These are phyloP conservation scores for Lepiota venenata DNA, from an alignment of 768 basidiomycete genomes.

Conservation along the genomic window DNA sequence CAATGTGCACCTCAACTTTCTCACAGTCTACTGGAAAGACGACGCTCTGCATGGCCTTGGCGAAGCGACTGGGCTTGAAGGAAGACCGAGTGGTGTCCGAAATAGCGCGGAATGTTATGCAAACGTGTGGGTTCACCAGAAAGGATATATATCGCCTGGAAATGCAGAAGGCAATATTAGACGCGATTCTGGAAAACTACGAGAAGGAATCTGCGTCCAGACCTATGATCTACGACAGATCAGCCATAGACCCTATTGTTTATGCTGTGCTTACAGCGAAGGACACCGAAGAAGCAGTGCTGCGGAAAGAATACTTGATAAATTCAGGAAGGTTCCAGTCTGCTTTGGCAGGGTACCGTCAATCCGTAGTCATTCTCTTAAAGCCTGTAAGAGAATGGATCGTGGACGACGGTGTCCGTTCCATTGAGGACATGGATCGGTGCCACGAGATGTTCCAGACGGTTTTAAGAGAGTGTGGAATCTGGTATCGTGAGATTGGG, in stretches of 20 bases:
- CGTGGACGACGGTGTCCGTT: slow-evolving; percentile 61
- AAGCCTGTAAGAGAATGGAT: slow-evolving; percentile 56
- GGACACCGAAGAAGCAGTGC: slow-evolving; percentile 31
- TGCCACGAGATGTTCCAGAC: slow-evolving; percentile 36
- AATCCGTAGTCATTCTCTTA: slow-evolving; percentile 51
- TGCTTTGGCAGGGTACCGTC: slow-evolving; percentile 39
- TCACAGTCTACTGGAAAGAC: slow-evolving; percentile 65
- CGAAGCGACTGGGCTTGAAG: slow-evolving; percentile 34
- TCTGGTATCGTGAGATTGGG: slow-evolving; percentile 45
- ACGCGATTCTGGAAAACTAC: slow-evolving; percentile 50
- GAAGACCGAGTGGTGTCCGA: slow-evolving; percentile 48
- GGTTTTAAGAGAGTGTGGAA: slow-evolving; percentile 36
- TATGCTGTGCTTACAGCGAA: slow-evolving; percentile 51
- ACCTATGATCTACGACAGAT: slow-evolving; percentile 46
- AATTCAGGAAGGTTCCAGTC: slow-evolving; percentile 35
- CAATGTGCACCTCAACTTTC: neutral
- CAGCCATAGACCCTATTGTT: slow-evolving; percentile 60
- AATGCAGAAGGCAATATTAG: slow-evolving; percentile 65
- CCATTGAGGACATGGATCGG: slow-evolving; percentile 42
- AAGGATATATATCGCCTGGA: slow-evolving; percentile 43
- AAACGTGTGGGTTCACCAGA: slow-evolving; percentile 47
- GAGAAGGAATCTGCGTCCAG: slow-evolving; percentile 18
- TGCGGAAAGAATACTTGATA: slow-evolving; percentile 32
- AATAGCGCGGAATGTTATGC: slow-evolving; percentile 60
- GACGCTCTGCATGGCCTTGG: slow-evolving; percentile 55